Evolutionary conservation across 163 green algal species (phyloP).

Genomic region (Trebouxiophyceae sp.): DNA sequence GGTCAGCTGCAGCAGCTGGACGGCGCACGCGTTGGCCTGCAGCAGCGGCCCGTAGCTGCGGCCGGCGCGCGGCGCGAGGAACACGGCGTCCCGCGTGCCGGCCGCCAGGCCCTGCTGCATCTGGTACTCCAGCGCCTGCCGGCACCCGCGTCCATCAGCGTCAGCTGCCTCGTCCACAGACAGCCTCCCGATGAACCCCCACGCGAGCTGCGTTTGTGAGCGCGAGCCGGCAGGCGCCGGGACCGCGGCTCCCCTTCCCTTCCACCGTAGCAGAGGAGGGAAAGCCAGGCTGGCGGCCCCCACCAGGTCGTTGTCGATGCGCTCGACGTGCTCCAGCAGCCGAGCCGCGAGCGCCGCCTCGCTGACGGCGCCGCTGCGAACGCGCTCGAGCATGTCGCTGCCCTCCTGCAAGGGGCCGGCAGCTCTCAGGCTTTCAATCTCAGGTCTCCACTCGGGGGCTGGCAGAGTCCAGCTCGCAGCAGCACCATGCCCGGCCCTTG

Average conservation of each 20-base stretch:
- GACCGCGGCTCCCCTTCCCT: neutral
- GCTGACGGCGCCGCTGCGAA: constrained; percentile 25
- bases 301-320: constrained; percentile 84
- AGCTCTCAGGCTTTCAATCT: no score
- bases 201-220: neutral
- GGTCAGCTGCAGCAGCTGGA: constrained; percentile 15
- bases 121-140: constrained; percentile 80
- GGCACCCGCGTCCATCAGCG: no score
- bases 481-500: no score
- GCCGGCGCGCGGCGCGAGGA: constrained; percentile 33
- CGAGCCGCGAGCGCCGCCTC: constrained; percentile 40
- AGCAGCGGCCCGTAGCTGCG: constrained; percentile 34
- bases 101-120: constrained; percentile 72
- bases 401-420: no score
- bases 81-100: constrained; percentile 34
- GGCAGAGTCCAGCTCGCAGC: no score
- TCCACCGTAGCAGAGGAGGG: neutral
- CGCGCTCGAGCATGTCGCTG: constrained; percentile 20
- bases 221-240: no score
- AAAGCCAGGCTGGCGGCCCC: neutral
- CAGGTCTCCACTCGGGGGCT: no score
- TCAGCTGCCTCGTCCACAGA: no score
- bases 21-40: constrained; percentile 26
- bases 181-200: neutral
- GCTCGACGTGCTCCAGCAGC: constrained; percentile 78